Conservation (phyloP, 1,139 yeast species). For the Pichia sp. region DNA sequence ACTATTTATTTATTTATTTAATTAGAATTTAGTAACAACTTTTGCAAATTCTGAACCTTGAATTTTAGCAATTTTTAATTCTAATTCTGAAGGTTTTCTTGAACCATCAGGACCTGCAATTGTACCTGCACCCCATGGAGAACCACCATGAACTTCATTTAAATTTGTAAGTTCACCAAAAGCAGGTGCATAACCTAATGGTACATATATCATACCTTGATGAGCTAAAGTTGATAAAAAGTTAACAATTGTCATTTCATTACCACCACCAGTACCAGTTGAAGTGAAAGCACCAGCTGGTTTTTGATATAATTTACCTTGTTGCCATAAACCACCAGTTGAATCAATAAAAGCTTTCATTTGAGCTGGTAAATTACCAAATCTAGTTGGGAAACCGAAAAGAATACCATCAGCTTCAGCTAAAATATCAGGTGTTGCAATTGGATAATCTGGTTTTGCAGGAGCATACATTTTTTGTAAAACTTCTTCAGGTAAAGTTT, state of each 20-base stretch:
- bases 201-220: conserved; percentile 75
- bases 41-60: conserved; percentile 65
- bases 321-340: conserved; percentile 79
- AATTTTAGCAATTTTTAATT: conserved; percentile 51
- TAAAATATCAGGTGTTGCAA: conserved; percentile 57
- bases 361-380: conserved; percentile 77
- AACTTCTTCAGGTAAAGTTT: conserved; percentile 64
- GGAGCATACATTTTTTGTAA: conserved; percentile 60
- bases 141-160: conserved; percentile 72
- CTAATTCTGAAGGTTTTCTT: conserved; percentile 62
- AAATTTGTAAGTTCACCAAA: conserved; percentile 55
- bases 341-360: conserved; percentile 76
- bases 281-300: conserved; percentile 70
- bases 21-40: conserved; percentile 22
- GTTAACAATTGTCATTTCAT: conserved; percentile 64
- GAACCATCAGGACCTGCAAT: conserved; percentile 76
- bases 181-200: conserved; percentile 67
- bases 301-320: conserved; percentile 69
- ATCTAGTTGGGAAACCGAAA: conserved; percentile 82
- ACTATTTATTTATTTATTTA: background rate
- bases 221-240: conserved; percentile 63
- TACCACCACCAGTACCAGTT: conserved; percentile 85
- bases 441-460: conserved; percentile 60
- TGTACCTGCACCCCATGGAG: conserved; percentile 88
- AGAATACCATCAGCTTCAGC: conserved; percentile 64